Evolutionary conservation across 164 flowering plant genomes (phyloP).

Genomic region (Chloranthus sessilifolius): DNA sequence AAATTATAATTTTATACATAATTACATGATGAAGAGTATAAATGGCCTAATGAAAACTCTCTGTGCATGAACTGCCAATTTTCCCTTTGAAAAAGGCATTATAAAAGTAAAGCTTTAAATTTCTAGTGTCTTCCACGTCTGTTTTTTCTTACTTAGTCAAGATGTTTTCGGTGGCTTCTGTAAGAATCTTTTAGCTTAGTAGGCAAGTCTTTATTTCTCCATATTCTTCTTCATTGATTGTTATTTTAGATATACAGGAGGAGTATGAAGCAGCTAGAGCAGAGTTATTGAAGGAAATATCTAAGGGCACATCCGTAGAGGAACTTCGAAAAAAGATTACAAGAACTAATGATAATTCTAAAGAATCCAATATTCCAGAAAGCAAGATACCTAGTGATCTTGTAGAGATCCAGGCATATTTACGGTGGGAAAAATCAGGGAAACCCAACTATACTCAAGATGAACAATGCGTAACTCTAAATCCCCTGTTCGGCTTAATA

Average conservation of each 20-base stretch:
- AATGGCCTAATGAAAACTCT: too few relatives aligned
- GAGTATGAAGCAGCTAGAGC: conserved; percentile 94
- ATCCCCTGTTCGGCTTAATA: conserved; percentile 6
- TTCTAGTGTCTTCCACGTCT: too few relatives aligned
- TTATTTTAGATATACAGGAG: conserved; percentile 31
- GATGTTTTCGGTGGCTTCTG: too few relatives aligned
- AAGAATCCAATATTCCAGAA: conserved; percentile 32
- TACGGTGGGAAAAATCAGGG: conserved; percentile 89
- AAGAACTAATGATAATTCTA: conserved; percentile 30
- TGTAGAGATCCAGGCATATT: conserved; percentile 64
- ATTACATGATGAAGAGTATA: too few relatives aligned
- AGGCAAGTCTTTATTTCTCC: too few relatives aligned
- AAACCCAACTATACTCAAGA: conserved; percentile 69
- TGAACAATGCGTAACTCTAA: conserved; percentile 49
- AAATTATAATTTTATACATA: too few relatives aligned
- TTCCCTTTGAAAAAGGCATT: too few relatives aligned
- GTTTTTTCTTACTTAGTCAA: too few relatives aligned
- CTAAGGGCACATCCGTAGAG: conserved; percentile 64
- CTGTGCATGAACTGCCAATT: too few relatives aligned
- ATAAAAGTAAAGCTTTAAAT: too few relatives aligned
- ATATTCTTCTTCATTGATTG: too few relatives aligned
- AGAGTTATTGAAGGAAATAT: conserved; percentile 72
- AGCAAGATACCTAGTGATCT: conserved; percentile 59
- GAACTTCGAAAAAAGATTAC: conserved; percentile 55
- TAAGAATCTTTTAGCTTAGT: too few relatives aligned